These are phyloP conservation scores for Paracorniculantispora psalliotae DNA, from an alignment of 2,329 filamentous ascomycete genomes.

Conservation along the genomic window DNA sequence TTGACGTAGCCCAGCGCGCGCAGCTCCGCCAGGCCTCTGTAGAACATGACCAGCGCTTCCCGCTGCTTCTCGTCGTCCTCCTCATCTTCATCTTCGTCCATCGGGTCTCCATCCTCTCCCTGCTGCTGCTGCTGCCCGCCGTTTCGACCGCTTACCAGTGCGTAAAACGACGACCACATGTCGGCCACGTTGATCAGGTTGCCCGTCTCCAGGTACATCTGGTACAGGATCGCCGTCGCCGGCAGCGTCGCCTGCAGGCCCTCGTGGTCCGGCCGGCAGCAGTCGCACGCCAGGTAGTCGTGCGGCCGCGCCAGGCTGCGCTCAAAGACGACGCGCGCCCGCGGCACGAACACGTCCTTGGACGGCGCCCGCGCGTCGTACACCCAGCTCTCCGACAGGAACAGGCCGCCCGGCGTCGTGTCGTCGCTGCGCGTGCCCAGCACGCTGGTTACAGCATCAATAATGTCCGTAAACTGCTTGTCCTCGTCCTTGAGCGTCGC, in stretches of 20 bases:
- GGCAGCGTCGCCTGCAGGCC: conserved; percentile 59
- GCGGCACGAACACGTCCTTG: conserved; percentile 69
- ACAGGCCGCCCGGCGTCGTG: conserved; percentile 35
- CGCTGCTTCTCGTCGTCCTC: conserved; percentile 48
- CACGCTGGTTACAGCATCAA: conserved; percentile 43
- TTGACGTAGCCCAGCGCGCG: conserved; percentile 84
- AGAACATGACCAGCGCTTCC: conserved; percentile 70
- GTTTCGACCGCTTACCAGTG: conserved; percentile 47
- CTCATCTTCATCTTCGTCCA: conserved; percentile 28
- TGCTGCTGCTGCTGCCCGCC: conserved; percentile 35
- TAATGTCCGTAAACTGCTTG: conserved; percentile 61
- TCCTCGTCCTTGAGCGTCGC: conserved; percentile 66
- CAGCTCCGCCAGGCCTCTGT: conserved; percentile 78
- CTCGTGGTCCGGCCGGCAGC: conserved; percentile 54
- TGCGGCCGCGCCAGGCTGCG: conserved; percentile 67
- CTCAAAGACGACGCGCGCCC: conserved; percentile 65
- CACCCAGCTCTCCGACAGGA: conserved; percentile 68
- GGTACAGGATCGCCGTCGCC: conserved; percentile 68
- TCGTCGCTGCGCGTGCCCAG: conserved; percentile 23
- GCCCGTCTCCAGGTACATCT: conserved; percentile 73
- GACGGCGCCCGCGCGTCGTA: conserved; percentile 68
- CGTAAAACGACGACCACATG: conserved; percentile 71
- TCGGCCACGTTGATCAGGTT: conserved; percentile 74
- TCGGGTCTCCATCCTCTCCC: conserved; percentile 29
- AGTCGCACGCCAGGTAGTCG: conserved; percentile 66